phyloP scores from a whole-genome alignment of 352 stramenopile species.

The Phytopythium litorale region DNA sequence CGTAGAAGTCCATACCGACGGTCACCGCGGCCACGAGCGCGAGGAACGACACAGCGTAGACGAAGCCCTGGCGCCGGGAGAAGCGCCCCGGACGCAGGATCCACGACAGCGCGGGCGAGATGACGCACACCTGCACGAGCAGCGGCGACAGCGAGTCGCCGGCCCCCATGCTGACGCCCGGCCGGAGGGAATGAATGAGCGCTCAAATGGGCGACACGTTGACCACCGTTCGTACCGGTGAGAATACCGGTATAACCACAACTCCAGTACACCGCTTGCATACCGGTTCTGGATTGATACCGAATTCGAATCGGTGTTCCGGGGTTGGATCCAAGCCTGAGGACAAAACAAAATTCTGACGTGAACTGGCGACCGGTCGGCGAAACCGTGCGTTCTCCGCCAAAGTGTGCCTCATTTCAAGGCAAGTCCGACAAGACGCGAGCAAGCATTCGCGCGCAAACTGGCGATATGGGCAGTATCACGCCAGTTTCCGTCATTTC shows the following conservation, averaged over 20 bases:
- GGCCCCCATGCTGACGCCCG: slow-evolving; percentile 19
- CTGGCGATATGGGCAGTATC: background rate
- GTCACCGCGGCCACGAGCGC: slow-evolving; percentile 88
- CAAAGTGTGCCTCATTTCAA: no score
- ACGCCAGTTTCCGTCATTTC: background rate
- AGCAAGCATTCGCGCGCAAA: no score
- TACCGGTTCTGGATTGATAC: background rate
- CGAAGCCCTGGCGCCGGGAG: slow-evolving; percentile 88
- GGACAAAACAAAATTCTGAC: background rate
- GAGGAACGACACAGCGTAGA: slow-evolving; percentile 95
- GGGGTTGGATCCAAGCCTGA: background rate
- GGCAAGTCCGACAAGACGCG: no score
- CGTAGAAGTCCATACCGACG: slow-evolving; percentile 89
- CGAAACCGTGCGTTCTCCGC: no score
- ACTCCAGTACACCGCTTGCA: no score
- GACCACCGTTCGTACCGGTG: background rate
- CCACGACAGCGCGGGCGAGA: slow-evolving; percentile 92
- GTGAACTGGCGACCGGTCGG: background rate
- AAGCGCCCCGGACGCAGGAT: slow-evolving; percentile 94
- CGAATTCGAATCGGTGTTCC: background rate
- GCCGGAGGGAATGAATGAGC: no score
- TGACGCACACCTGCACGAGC: slow-evolving; percentile 69
- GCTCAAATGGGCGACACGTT: background rate
- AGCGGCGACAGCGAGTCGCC: slow-evolving; percentile 65
- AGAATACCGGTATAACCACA: background rate